These are phyloP conservation scores for Vaccinium darrowii DNA, from an alignment of 148 eudicot species.

Conservation along the genomic window DNA sequence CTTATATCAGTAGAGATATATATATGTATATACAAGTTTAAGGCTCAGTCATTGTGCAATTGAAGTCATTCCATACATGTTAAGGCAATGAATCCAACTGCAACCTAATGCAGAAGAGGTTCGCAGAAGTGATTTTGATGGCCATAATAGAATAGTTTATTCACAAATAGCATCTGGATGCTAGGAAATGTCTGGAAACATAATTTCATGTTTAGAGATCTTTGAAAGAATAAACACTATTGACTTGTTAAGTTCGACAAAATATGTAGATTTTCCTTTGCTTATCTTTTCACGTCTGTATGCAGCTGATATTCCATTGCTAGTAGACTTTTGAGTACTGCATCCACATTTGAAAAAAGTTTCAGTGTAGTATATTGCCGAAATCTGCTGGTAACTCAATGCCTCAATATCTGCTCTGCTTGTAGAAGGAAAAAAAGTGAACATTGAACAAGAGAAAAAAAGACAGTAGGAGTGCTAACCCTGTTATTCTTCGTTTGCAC, in stretches of 20 bases:
- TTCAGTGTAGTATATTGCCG: not conserved
- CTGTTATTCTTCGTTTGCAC: not conserved
- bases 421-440: not conserved
- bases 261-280: not conserved
- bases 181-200: not conserved
- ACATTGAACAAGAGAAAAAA: not conserved
- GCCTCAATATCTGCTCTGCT: not conserved
- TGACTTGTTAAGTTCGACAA: not conserved
- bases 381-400: not conserved
- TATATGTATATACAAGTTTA: not conserved
- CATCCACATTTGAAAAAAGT: not conserved
- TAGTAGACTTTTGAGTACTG: not conserved
- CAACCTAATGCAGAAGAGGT: not conserved
- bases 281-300: too few species aligned
- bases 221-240: not conserved
- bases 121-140: not conserved
- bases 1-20: not conserved
- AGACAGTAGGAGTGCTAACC: not conserved
- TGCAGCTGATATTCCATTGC: conserved; percentile 1
- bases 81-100: not conserved
- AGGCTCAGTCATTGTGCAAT: not conserved
- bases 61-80: not conserved
- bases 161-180: not conserved
- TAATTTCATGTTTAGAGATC: not conserved
- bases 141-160: not conserved